Percentiles rank a stretch among this genome's conserved stretches.
phyloP scores from a whole-genome alignment of 1,139 yeast species.

The Pichia sp. region DNA sequence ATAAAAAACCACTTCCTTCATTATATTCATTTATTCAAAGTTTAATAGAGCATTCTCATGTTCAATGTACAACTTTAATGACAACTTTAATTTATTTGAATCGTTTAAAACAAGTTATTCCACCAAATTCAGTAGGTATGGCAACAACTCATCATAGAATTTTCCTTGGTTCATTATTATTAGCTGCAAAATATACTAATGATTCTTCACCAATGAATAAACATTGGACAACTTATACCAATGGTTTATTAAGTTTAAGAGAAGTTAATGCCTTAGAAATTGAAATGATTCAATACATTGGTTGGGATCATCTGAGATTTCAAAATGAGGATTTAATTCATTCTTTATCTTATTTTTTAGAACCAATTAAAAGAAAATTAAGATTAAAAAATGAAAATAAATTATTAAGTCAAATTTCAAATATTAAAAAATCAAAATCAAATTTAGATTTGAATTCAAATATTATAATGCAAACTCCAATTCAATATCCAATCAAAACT shows the following conservation, averaged over 20 bases:
- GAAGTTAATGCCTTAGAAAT: conserved; percentile 92
- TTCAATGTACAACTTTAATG: conserved; percentile 94
- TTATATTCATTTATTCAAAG: conserved; percentile 63
- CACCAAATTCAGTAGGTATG: conserved; percentile 87
- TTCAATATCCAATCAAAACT: too few relatives aligned
- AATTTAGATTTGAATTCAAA: too few relatives aligned
- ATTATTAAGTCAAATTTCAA: neutral
- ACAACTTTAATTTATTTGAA: conserved; percentile 78
- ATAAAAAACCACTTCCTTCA: conserved; percentile 28
- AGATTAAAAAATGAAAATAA: conserved; percentile 22
- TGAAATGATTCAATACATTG: conserved; percentile 72
- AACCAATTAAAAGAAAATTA: conserved; percentile 52
- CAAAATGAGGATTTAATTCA: conserved; percentile 61
- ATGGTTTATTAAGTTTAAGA: conserved; percentile 64
- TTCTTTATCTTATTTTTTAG: conserved; percentile 69
- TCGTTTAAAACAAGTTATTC: conserved; percentile 68
- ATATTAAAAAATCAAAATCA: neutral
- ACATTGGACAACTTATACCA: conserved; percentile 92
- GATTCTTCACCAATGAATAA: conserved; percentile 92
- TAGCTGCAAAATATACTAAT: conserved; percentile 86
- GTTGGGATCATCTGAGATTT: conserved; percentile 71
- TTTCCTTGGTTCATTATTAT: conserved; percentile 77
- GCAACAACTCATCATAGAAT: conserved; percentile 91
- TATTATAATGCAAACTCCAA: too few relatives aligned
- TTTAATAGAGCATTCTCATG: conserved; percentile 75